Percentiles rank a stretch among this genome's conserved stretches.
phyloP scores from a whole-genome alignment of 139 green algal species.

The Medakamo hakoo region DNA sequence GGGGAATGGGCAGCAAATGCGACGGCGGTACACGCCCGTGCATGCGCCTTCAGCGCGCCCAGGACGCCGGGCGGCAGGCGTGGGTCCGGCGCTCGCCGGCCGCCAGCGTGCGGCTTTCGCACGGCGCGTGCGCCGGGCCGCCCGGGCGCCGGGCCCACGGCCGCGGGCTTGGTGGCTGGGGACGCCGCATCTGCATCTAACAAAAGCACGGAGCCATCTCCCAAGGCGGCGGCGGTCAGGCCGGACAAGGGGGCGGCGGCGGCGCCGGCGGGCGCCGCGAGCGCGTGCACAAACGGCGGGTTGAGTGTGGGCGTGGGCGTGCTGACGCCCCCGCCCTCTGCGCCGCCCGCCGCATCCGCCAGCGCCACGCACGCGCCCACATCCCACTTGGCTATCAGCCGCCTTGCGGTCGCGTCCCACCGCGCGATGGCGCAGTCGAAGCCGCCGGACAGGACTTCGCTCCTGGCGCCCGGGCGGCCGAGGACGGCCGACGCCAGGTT shows the following conservation, averaged over 20 bases:
- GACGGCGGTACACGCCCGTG: not conserved
- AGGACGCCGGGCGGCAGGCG: not conserved
- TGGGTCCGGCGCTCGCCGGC: no score
- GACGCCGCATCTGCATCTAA: not conserved
- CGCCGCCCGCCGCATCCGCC: not conserved
- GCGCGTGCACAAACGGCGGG: not conserved
- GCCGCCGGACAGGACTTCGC: not conserved
- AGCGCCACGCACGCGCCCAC: no score
- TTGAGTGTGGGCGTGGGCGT: not conserved
- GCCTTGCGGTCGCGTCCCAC: not conserved
- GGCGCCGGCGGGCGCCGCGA: not conserved
- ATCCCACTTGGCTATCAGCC: no score
- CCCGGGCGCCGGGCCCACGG: not conserved
- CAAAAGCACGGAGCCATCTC: not conserved
- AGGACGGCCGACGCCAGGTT: not conserved
- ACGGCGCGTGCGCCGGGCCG: no score
- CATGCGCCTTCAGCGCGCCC: not conserved
- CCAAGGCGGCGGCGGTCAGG: not conserved
- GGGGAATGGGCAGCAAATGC: no score
- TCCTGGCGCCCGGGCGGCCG: no score
- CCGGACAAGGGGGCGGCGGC: no score
- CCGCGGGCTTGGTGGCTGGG: not conserved
- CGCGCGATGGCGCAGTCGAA: not conserved
- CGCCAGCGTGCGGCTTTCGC: no score
- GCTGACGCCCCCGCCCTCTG: not conserved